These are phyloP conservation scores for Cyclotella atomus DNA, from an alignment of 108 stramenopile species.

Conservation along the genomic window DNA sequence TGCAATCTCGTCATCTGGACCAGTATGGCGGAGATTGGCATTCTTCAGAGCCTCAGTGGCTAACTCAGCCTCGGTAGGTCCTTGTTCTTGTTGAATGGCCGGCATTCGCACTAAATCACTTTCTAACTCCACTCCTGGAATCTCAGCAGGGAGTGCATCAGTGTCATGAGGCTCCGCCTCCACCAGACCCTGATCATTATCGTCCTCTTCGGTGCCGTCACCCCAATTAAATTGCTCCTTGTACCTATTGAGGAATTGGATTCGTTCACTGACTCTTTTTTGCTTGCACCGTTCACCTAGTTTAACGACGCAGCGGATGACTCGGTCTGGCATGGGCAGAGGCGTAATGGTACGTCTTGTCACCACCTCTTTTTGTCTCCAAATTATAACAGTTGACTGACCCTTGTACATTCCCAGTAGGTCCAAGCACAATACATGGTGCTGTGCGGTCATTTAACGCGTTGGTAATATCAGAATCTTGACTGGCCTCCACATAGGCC, in stretches of 20 bases:
- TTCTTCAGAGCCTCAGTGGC: background rate
- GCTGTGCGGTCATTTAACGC: background rate
- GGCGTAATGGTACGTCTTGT: conserved; percentile 9
- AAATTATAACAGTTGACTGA: conserved; percentile 23
- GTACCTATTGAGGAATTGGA: background rate
- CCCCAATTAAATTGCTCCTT: background rate
- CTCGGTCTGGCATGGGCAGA: conserved; percentile 24
- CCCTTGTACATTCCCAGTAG: conserved; percentile 32
- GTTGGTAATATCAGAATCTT: conserved; percentile 24
- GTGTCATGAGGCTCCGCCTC: background rate
- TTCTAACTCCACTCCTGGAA: background rate
- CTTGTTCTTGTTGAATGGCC: background rate
- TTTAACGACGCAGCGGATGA: conserved; percentile 27
- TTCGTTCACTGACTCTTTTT: too few species aligned
- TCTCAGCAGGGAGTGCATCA: conserved; percentile 13
- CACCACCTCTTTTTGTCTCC: conserved; percentile 13
- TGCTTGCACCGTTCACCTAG: background rate
- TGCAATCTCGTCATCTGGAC: conserved; percentile 19
- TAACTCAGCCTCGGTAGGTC: background rate
- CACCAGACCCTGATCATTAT: background rate
- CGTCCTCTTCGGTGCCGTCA: background rate
- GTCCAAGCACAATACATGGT: conserved; percentile 18
- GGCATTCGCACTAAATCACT: background rate
- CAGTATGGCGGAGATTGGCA: background rate
- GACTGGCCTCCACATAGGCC: conserved; percentile 28